Conservation (phyloP, 2,329 filamentous ascomycete species). For the Ilyonectria sp. region DNA sequence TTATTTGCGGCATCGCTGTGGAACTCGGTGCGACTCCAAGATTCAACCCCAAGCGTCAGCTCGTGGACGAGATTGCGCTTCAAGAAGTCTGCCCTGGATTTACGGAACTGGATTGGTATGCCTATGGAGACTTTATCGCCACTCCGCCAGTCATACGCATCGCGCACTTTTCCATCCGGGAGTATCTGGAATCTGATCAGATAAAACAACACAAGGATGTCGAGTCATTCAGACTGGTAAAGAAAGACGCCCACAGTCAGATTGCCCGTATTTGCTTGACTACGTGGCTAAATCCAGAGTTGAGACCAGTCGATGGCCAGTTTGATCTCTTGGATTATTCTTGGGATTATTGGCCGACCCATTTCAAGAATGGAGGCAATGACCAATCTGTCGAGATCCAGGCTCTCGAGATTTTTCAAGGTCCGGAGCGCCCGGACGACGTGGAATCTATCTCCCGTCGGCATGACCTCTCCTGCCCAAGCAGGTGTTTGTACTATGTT, state of each 20-base stretch:
- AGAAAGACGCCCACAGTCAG: neutral
- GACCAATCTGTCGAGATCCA: too few relatives aligned
- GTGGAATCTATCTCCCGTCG: too few relatives aligned
- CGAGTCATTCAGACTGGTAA: neutral
- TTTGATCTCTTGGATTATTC: neutral
- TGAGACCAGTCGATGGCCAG: too few relatives aligned
- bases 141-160: too few relatives aligned
- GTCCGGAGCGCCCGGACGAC: too few relatives aligned
- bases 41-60: slow-evolving; percentile 23
- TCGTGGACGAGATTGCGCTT: slow-evolving; percentile 18
- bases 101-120: too few relatives aligned
- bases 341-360: neutral
- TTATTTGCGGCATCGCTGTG: slow-evolving; percentile 16
- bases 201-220: neutral
- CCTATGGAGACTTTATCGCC: too few relatives aligned
- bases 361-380: neutral
- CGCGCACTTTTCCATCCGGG: slow-evolving; percentile 31
- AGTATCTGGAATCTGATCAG: slow-evolving; percentile 32
- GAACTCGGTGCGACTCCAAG: slow-evolving; percentile 5
- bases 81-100: slow-evolving; percentile 30
- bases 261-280: slow-evolving; percentile 20
- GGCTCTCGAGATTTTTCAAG: too few relatives aligned
- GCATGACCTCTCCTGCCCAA: too few relatives aligned
- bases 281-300: slow-evolving; percentile 6
- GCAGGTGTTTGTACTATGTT: too few relatives aligned